These are phyloP conservation scores for Pezicula radicicola DNA, from an alignment of 2,329 filamentous ascomycete genomes.

Conservation along the genomic window DNA sequence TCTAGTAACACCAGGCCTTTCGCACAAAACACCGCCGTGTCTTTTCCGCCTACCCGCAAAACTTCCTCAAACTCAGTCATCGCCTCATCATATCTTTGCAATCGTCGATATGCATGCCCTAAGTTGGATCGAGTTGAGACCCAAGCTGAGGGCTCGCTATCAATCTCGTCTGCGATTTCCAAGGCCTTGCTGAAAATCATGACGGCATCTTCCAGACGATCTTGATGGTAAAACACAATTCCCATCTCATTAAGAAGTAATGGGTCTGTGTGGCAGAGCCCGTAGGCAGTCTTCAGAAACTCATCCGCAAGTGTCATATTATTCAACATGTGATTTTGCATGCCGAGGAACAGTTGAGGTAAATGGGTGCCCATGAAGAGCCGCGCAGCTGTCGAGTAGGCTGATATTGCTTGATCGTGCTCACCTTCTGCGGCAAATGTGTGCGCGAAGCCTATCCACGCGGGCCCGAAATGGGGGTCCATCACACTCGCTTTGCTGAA, in stretches of 20 bases:
- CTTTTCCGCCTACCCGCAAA: conserved; percentile 75
- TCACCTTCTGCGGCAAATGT: conserved; percentile 97
- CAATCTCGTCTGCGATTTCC: conserved; percentile 73
- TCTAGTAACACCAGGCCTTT: conserved; percentile 85
- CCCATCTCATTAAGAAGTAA: conserved; percentile 93
- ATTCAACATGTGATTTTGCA: conserved; percentile 96
- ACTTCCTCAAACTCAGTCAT: conserved; percentile 85
- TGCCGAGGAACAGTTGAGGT: conserved; percentile 91
- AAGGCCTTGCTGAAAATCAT: conserved; percentile 77
- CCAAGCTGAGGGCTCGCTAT: conserved; percentile 79
- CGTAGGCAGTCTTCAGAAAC: conserved; percentile 87
- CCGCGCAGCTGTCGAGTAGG: conserved; percentile 91
- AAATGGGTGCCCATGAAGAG: conserved; percentile 96
- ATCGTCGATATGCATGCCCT: conserved; percentile 78
- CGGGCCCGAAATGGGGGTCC: conserved; percentile 94
- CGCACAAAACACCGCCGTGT: conserved; percentile 73
- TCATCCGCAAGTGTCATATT: conserved; percentile 93
- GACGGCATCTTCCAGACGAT: conserved; percentile 71
- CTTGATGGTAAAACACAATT: conserved; percentile 92
- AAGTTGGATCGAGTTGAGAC: conserved; percentile 83
- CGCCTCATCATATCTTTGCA: conserved; percentile 66
- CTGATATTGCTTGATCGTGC: conserved; percentile 96
- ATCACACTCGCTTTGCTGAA: conserved; percentile 98
- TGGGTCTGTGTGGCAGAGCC: conserved; percentile 79
- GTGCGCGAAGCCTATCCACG: conserved; percentile 98